Conservation (phyloP, 2,329 filamentous ascomycete genomes). For the Colletotrichum phormii region DNA sequence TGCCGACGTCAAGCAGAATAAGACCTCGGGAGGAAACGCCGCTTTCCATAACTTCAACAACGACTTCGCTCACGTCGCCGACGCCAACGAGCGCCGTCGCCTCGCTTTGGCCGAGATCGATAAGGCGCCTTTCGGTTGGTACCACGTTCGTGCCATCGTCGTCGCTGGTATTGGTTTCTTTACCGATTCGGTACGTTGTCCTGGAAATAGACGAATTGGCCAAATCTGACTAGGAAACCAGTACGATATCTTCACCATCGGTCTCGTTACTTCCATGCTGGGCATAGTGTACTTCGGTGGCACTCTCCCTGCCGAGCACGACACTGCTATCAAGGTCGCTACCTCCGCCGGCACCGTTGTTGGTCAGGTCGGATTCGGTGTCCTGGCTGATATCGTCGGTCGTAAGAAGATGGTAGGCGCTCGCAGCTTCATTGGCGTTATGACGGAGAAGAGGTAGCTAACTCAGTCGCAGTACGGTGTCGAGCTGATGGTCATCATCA, state of each 20-base stretch:
- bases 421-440: background rate
- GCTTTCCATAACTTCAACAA: slow-evolving; percentile 85
- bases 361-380: slow-evolving; percentile 84
- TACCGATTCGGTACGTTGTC: slow-evolving; percentile 71
- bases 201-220: background rate
- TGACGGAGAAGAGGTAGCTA: slow-evolving; percentile 37
- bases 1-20: slow-evolving; percentile 40
- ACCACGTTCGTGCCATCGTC: slow-evolving; percentile 80
- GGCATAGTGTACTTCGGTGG: slow-evolving; percentile 80
- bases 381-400: slow-evolving; percentile 80
- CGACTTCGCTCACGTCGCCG: slow-evolving; percentile 72
- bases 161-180: slow-evolving; percentile 91
- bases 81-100: slow-evolving; percentile 82
- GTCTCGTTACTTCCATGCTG: slow-evolving; percentile 79
- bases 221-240: background rate
- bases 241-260: slow-evolving; percentile 85
- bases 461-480: slow-evolving; percentile 76
- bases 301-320: slow-evolving; percentile 73
- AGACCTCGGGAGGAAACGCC: slow-evolving; percentile 73
- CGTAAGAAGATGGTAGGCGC: slow-evolving; percentile 69
- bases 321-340: slow-evolving; percentile 87
- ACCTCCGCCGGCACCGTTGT: slow-evolving; percentile 87
- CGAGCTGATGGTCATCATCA: slow-evolving; percentile 84
- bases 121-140: slow-evolving; percentile 86
- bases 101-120: slow-evolving; percentile 86